phyloP scores from a whole-genome alignment of 2,329 filamentous ascomycete genomes.

The Ophiostoma montium region DNA sequence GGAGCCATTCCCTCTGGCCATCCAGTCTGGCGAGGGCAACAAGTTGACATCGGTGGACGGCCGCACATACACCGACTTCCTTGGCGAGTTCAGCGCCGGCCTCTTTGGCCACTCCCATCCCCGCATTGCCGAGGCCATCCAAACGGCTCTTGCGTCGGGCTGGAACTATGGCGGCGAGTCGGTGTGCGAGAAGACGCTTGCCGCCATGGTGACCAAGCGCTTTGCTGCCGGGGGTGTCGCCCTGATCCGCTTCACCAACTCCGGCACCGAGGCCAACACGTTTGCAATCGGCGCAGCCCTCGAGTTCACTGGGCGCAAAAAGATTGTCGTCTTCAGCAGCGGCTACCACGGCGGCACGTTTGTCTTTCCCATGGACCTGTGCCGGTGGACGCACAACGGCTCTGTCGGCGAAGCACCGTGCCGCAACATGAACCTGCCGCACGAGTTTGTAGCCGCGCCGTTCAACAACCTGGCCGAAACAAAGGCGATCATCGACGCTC shows the following conservation, averaged over 20 bases:
- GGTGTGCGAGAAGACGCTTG: conserved; percentile 35
- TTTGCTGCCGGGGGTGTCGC: conserved; percentile 32
- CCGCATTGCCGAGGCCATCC: not conserved
- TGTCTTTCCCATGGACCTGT: conserved; percentile 18
- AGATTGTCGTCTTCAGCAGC: conserved; percentile 35
- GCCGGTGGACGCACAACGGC: conserved; percentile 9
- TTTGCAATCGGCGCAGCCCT: conserved; percentile 40
- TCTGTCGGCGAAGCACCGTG: conserved; percentile 19
- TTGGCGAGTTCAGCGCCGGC: conserved; percentile 43
- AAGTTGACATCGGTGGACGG: conserved; percentile 18
- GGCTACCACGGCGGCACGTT: conserved; percentile 36
- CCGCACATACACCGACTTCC: conserved; percentile 20
- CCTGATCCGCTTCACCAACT: conserved; percentile 46
- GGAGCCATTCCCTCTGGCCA: conserved; percentile 23
- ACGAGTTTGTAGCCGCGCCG: conserved; percentile 43
- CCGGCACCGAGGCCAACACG: conserved; percentile 49
- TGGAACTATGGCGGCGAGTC: conserved; percentile 40
- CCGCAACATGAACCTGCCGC: conserved; percentile 30
- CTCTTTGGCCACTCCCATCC: conserved; percentile 34
- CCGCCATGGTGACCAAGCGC: conserved; percentile 33
- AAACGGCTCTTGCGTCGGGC: conserved; percentile 20
- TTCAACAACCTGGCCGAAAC: conserved; percentile 46
- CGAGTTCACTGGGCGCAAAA: conserved; percentile 27
- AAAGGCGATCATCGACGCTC: conserved; percentile 25
- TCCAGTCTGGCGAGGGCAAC: conserved; percentile 17